Evolutionary conservation across 2,329 filamentous ascomycete genomes (phyloP).

Genomic region (Aurifilum marmelostoma): DNA sequence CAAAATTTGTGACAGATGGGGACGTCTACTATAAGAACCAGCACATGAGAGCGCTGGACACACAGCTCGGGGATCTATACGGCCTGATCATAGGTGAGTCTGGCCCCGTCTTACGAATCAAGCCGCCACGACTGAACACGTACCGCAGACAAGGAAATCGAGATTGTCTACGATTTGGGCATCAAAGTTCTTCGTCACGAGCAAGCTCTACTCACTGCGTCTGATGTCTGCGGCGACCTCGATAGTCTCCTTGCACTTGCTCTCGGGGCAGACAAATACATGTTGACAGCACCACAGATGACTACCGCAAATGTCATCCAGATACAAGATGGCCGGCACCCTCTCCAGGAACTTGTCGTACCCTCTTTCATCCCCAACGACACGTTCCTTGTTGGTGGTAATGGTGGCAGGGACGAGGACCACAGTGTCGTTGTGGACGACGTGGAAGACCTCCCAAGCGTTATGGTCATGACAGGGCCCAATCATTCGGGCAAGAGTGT

Average conservation of each 20-base stretch:
- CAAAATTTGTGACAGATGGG: slow-evolving; percentile 72
- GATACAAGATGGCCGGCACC: slow-evolving; percentile 80
- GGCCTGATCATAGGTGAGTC: slow-evolving; percentile 75
- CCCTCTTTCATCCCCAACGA: slow-evolving; percentile 83
- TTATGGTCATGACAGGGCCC: slow-evolving; percentile 84
- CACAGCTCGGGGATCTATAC: slow-evolving; percentile 82
- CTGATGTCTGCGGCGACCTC: slow-evolving; percentile 81
- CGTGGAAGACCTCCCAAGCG: slow-evolving; percentile 54
- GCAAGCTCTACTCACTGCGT: slow-evolving; percentile 66
- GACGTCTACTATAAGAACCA: slow-evolving; percentile 84
- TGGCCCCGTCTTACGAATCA: background rate
- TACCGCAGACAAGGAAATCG: slow-evolving; percentile 76
- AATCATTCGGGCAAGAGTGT: slow-evolving; percentile 98
- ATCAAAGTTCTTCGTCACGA: slow-evolving; percentile 72
- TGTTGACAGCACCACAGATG: slow-evolving; percentile 70
- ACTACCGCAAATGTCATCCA: slow-evolving; percentile 70
- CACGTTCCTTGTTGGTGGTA: slow-evolving; percentile 68
- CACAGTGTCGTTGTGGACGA: slow-evolving; percentile 25
- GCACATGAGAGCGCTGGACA: slow-evolving; percentile 80
- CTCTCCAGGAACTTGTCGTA: slow-evolving; percentile 83
- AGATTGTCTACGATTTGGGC: slow-evolving; percentile 79
- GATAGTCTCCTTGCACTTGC: slow-evolving; percentile 84
- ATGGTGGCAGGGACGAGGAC: slow-evolving; percentile 27
- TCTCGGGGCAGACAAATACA: slow-evolving; percentile 74
- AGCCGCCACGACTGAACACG: background rate